Conservation (phyloP, 345 rosid genomes). For the Psidium guajava region DNA sequence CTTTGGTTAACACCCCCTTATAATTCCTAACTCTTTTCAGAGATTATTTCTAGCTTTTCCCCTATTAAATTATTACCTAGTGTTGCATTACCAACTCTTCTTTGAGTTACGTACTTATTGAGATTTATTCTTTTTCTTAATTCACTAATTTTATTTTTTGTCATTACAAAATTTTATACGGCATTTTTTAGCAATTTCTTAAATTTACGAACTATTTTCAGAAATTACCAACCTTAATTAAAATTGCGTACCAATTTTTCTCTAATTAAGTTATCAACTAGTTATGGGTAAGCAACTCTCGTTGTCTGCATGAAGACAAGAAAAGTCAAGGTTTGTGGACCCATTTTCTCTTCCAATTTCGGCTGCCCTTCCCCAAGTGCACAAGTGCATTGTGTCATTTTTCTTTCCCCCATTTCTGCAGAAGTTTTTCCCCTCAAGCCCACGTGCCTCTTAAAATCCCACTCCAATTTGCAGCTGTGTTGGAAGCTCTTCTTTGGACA, state of each 20-base stretch:
- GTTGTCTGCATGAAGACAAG: no score
- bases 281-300: neutral
- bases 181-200: neutral
- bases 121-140: neutral
- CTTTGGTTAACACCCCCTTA: neutral
- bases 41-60: neutral
- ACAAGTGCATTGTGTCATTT: no score
- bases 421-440: no score
- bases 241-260: neutral
- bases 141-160: neutral
- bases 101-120: neutral
- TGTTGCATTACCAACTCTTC: neutral
- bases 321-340: no score
- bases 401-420: no score
- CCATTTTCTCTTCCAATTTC: no score
- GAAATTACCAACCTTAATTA: neutral
- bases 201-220: neutral
- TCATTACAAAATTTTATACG: neutral
- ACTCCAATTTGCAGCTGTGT: no score
- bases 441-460: no score
- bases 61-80: neutral
- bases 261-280: neutral
- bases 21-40: neutral
- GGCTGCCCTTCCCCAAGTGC: no score
- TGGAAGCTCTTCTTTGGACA: no score